Percentiles rank a stretch among this genome's conserved stretches.
Conservation (phyloP, 2,329 filamentous ascomycete genomes). For the Penicillium sp. region DNA sequence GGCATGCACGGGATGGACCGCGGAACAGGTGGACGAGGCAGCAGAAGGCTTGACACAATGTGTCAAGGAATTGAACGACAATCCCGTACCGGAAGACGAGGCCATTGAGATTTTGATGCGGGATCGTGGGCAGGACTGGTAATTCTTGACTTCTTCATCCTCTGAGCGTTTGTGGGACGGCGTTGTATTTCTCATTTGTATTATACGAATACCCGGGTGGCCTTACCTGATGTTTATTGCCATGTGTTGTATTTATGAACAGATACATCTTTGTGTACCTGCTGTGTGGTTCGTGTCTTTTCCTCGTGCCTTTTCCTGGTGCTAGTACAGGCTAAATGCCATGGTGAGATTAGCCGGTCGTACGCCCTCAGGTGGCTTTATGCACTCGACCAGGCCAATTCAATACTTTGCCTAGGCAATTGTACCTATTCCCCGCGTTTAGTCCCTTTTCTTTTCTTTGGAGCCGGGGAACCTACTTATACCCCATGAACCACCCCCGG, state of each 20-base stretch:
- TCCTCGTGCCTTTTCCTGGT: background rate
- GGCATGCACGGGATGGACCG: slow-evolving; percentile 76
- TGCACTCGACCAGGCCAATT: background rate
- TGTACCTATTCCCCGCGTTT: slow-evolving; percentile 12
- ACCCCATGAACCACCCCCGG: background rate
- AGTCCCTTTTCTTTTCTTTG: background rate
- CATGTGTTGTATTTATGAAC: slow-evolving; percentile 21
- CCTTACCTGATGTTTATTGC: slow-evolving; percentile 16
- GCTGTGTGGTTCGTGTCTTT: background rate
- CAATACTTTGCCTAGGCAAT: background rate
- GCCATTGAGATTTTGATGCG: slow-evolving; percentile 47
- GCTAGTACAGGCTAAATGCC: slow-evolving; percentile 14
- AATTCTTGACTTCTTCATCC: slow-evolving; percentile 11
- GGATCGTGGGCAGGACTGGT: slow-evolving; percentile 47
- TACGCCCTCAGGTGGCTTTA: background rate
- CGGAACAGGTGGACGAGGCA: slow-evolving; percentile 74
- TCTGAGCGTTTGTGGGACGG: slow-evolving; percentile 21
- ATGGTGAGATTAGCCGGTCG: slow-evolving; percentile 10
- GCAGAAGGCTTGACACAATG: slow-evolving; percentile 78
- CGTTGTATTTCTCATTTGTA: slow-evolving; percentile 19
- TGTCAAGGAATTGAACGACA: slow-evolving; percentile 73
- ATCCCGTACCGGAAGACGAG: slow-evolving; percentile 44
- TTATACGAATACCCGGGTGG: slow-evolving; percentile 24
- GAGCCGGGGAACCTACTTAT: background rate
- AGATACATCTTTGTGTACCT: slow-evolving; percentile 6